phyloP scores from a whole-genome alignment of 1,139 yeast species.

The Debaryomyces coudertii region DNA sequence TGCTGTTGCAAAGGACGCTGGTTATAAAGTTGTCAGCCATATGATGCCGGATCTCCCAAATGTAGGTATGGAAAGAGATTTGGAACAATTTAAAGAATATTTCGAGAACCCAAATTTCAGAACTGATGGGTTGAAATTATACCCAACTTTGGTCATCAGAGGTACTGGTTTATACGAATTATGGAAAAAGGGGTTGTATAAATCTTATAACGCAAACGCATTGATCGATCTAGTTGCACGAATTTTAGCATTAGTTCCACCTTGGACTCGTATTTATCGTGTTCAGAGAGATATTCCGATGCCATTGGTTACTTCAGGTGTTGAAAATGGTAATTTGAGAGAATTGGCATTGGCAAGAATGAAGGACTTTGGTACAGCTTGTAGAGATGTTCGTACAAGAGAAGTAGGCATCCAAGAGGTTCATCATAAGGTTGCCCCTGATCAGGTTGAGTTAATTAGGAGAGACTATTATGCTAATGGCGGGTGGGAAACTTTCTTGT shows the following conservation, averaged over 20 bases:
- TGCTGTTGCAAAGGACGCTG: constrained; percentile 95
- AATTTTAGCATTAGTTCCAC: constrained; percentile 93
- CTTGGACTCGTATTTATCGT: constrained; percentile 98
- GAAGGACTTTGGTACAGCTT: constrained; percentile 96
- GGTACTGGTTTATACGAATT: constrained; percentile 97
- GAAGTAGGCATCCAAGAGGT: constrained; percentile 99
- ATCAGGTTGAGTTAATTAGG: constrained; percentile 92
- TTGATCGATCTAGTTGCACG: constrained; percentile 93
- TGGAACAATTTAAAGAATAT: constrained; percentile 93
- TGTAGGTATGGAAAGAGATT: constrained; percentile 97
- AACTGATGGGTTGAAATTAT: constrained; percentile 93
- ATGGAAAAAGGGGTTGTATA: constrained; percentile 95
- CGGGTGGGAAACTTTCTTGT: constrained; percentile 97
- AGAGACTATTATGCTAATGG: constrained; percentile 97
- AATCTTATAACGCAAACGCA: constrained; percentile 93
- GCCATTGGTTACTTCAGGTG: constrained; percentile 98
- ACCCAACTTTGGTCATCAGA: constrained; percentile 94
- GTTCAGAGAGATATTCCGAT: constrained; percentile 99
- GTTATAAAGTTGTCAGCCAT: constrained; percentile 95
- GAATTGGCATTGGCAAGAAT: constrained; percentile 95
- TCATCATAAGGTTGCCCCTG: constrained; percentile 95
- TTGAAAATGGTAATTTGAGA: constrained; percentile 94
- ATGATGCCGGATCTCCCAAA: constrained; percentile 99
- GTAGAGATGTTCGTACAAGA: constrained; percentile 97
- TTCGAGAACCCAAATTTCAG: constrained; percentile 96